phyloP scores from a whole-genome alignment of 2,329 filamentous ascomycete species.

The Penicillium sp. region DNA sequence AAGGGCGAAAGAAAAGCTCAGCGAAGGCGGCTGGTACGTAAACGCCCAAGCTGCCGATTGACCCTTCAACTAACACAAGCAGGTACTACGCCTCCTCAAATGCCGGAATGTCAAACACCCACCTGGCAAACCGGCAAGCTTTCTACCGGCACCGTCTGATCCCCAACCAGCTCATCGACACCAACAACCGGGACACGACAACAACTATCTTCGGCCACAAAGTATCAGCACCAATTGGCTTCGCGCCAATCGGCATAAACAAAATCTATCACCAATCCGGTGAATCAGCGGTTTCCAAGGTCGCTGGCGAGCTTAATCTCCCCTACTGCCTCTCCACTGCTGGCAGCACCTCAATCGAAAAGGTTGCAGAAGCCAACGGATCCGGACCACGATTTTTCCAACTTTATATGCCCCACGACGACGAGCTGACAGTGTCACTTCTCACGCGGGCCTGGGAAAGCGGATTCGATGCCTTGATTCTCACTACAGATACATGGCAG shows the following conservation, averaged over 20 bases:
- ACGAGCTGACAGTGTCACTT: slow-evolving; percentile 59
- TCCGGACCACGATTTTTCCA: slow-evolving; percentile 60
- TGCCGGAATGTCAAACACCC: slow-evolving; percentile 56
- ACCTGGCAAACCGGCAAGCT: slow-evolving; percentile 62
- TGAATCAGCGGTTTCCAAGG: slow-evolving; percentile 62
- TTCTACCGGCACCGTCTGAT: slow-evolving; percentile 67
- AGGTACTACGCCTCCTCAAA: slow-evolving; percentile 42
- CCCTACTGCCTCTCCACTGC: slow-evolving; percentile 64
- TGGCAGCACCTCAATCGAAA: slow-evolving; percentile 58
- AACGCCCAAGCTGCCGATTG: background rate
- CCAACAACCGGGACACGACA: slow-evolving; percentile 58
- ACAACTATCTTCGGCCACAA: slow-evolving; percentile 63
- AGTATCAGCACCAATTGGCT: slow-evolving; percentile 63
- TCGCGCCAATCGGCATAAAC: slow-evolving; percentile 67
- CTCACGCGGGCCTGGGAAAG: slow-evolving; percentile 56
- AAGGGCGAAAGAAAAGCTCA: slow-evolving; percentile 58
- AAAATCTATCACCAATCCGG: slow-evolving; percentile 63
- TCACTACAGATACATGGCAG: slow-evolving; percentile 67
- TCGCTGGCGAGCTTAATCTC: slow-evolving; percentile 61
- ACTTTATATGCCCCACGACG: slow-evolving; percentile 65
- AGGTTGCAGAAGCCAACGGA: slow-evolving; percentile 59
- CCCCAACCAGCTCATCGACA: slow-evolving; percentile 63
- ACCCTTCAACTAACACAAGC: background rate
- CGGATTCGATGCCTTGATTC: slow-evolving; percentile 60
- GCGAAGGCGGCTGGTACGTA: slow-evolving; percentile 56